A percentile compares a stretch with the other conserved stretches of the same genome.
These are phyloP conservation scores for Saccharomycopsis guyanensis DNA, from an alignment of 805 yeast species.

Conservation along the genomic window DNA sequence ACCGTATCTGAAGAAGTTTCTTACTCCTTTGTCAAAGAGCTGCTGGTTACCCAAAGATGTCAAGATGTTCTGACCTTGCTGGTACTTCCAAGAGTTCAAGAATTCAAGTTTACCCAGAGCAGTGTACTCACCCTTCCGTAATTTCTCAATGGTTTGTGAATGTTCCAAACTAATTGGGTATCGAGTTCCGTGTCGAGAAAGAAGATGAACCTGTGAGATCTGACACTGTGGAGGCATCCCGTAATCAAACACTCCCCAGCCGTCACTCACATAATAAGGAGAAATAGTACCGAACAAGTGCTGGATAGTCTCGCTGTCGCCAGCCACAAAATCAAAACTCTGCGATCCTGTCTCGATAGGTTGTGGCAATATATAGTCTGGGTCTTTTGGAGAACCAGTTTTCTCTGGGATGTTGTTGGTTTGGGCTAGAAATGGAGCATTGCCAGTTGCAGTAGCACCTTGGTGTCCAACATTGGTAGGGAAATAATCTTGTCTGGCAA, in stretches of 20 bases:
- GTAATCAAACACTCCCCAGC: slow-evolving; percentile 23
- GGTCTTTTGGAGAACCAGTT: slow-evolving; percentile 8
- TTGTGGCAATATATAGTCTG: slow-evolving; percentile 14
- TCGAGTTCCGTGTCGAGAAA: slow-evolving; percentile 77
- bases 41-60: slow-evolving; percentile 23
- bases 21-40: slow-evolving; percentile 23
- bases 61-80: slow-evolving; percentile 20
- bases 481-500: not conserved
- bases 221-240: slow-evolving; percentile 34
- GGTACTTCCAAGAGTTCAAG: slow-evolving; percentile 35
- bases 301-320: slow-evolving; percentile 20
- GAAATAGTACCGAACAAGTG: slow-evolving; percentile 21
- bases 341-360: slow-evolving; percentile 21
- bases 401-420: slow-evolving; percentile 7
- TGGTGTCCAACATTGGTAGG: slow-evolving; percentile 15
- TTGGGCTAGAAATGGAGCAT: slow-evolving; percentile 17
- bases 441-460: slow-evolving; percentile 12
- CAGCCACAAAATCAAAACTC: slow-evolving; percentile 11
- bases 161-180: slow-evolving; percentile 42
- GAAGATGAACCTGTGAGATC: slow-evolving; percentile 59
- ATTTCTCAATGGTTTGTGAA: slow-evolving; percentile 27
- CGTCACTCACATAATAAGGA: slow-evolving; percentile 22
- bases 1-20: slow-evolving; percentile 22
- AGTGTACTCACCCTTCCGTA: slow-evolving; percentile 25
- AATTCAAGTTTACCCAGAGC: slow-evolving; percentile 44